These are phyloP conservation scores for Saxophila tyrrhenica DNA, from an alignment of 495 filamentous ascomycete genomes.

Conservation along the genomic window DNA sequence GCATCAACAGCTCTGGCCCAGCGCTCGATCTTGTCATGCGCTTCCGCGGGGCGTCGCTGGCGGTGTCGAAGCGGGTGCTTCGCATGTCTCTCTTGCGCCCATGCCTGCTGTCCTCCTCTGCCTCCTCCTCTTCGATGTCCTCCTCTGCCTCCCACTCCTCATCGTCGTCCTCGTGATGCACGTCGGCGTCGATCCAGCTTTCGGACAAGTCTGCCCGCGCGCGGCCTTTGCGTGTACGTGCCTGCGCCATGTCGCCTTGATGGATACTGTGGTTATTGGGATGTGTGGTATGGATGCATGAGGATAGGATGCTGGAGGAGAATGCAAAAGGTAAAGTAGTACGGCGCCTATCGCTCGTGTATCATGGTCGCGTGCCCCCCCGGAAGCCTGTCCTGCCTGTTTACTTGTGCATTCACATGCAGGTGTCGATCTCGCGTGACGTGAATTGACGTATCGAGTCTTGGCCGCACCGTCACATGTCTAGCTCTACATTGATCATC, in stretches of 20 bases:
- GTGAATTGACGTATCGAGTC: too few relatives aligned
- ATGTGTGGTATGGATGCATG: too few relatives aligned
- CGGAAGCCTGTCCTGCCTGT: too few relatives aligned
- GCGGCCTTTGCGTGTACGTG: slow-evolving; percentile 3
- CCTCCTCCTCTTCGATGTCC: background rate
- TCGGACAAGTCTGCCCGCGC: slow-evolving; percentile 20
- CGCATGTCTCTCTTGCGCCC: background rate
- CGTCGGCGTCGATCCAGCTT: slow-evolving; percentile 26
- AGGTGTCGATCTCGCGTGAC: too few relatives aligned
- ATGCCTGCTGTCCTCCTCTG: slow-evolving; percentile 1
- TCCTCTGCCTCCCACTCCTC: slow-evolving; percentile 7
- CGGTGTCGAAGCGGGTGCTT: background rate
- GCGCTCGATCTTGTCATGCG: slow-evolving; percentile 14
- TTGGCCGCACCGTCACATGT: background rate
- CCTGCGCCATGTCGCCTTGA: slow-evolving; percentile 12
- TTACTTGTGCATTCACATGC: too few relatives aligned
- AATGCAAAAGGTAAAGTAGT: too few relatives aligned
- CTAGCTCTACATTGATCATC: too few relatives aligned
- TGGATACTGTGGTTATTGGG: too few relatives aligned
- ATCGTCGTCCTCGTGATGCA: slow-evolving; percentile 5
- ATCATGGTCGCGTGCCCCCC: background rate
- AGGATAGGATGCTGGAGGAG: too few relatives aligned
- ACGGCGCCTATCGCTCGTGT: too few relatives aligned
- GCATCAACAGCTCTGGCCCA: slow-evolving; percentile 41
- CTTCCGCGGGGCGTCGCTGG: slow-evolving; percentile 12